Conservation (phyloP, 176 grass and related monocot species). For the Eleusine coracana region DNA sequence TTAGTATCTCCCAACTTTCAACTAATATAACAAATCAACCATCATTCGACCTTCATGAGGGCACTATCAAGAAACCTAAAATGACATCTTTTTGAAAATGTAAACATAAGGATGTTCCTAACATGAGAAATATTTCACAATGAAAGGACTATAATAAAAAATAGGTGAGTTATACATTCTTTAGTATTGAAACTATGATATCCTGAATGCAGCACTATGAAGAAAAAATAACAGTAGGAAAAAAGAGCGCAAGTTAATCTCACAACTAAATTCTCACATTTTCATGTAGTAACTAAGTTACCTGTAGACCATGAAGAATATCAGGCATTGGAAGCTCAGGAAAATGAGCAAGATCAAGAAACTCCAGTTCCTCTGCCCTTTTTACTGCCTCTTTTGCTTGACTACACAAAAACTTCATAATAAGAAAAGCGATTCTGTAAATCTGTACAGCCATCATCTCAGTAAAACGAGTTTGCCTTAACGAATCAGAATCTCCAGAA, state of each 20-base stretch:
- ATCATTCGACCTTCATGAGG: too few species aligned
- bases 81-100: too few species aligned
- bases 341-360: conserved; percentile 80
- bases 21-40: too few species aligned
- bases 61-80: too few species aligned
- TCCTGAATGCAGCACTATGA: background rate
- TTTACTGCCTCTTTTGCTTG: conserved; percentile 79
- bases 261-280: background rate
- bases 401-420: conserved; percentile 85
- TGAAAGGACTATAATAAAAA: background rate
- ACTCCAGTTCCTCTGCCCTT: conserved; percentile 79
- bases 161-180: background rate
- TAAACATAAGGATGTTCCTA: too few species aligned
- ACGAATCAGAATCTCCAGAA: conserved; percentile 46
- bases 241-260: background rate
- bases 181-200: background rate
- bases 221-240: background rate
- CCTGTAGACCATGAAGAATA: conserved; percentile 94
- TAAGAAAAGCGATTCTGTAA: conserved; percentile 86
- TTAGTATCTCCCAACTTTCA: too few species aligned
- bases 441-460: conserved; percentile 72
- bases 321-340: conserved; percentile 95
- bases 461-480: conserved; percentile 61
- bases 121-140: background rate
- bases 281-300: conserved; percentile 23